phyloP scores from a whole-genome alignment of 1,284 basidiomycete species.

The Tilletia horrida region DNA sequence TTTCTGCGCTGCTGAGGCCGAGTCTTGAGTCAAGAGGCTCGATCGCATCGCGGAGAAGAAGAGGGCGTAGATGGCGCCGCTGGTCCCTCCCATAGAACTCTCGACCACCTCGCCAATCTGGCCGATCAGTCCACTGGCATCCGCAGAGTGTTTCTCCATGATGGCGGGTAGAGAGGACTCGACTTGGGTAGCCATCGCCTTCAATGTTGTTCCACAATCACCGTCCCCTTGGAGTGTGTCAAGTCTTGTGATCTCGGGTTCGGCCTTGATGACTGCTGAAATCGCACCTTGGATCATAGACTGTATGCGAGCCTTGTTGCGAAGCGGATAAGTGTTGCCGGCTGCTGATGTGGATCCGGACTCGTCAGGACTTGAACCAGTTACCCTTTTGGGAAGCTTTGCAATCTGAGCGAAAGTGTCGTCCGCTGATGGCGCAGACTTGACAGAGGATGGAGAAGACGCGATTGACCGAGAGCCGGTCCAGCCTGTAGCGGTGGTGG shows the following conservation, averaged over 20 bases:
- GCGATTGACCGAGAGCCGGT: constrained; percentile 45
- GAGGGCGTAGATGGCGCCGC: constrained; percentile 60
- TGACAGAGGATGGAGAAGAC: neutral
- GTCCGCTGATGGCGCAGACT: neutral
- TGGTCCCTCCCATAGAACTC: constrained; percentile 56
- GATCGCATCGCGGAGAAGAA: constrained; percentile 60
- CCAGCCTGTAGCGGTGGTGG: constrained; percentile 58
- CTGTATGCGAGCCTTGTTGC: constrained; percentile 33
- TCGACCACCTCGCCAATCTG: constrained; percentile 51
- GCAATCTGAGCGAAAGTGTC: neutral
- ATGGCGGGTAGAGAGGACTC: constrained; percentile 42
- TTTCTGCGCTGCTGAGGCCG: neutral
- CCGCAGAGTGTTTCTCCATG: constrained; percentile 31
- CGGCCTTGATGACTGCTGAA: constrained; percentile 54
- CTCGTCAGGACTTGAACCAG: neutral
- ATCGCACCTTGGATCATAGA: constrained; percentile 54
- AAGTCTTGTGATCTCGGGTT: constrained; percentile 58
- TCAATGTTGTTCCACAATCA: constrained; percentile 53
- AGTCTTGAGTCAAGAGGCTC: constrained; percentile 32
- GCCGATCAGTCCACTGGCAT: neutral
- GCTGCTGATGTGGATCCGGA: neutral
- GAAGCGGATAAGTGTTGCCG: neutral
- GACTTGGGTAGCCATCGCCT: constrained; percentile 27
- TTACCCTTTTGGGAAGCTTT: neutral
- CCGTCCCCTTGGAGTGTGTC: constrained; percentile 57